phyloP scores from a whole-genome alignment of 73 alveolate species.

The Breviolum minutum region DNA sequence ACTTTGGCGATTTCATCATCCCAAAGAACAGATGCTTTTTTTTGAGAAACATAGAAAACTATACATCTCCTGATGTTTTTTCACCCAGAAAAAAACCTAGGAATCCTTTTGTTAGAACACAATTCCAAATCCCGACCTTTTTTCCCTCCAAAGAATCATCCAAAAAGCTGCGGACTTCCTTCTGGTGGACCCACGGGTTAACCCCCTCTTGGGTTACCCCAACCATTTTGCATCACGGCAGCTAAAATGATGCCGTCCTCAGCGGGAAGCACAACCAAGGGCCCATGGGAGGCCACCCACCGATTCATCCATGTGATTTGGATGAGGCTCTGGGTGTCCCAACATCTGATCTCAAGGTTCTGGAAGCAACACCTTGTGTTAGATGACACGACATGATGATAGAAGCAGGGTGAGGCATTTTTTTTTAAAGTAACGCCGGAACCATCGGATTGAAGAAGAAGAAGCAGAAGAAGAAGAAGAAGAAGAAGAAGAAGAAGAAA shows the following conservation, averaged over 20 bases:
- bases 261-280: too few relatives aligned
- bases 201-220: not conserved
- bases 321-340: not conserved
- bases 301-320: too few relatives aligned
- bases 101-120: not conserved
- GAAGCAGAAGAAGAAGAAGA: too few relatives aligned
- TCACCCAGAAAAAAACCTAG: too few relatives aligned
- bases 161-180: not conserved
- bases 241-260: conserved; percentile 72
- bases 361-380: not conserved
- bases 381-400: too few relatives aligned
- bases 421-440: not conserved
- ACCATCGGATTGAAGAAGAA: too few relatives aligned
- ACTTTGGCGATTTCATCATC: too few relatives aligned
- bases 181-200: not conserved
- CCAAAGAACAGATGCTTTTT: too few relatives aligned
- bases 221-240: conserved; percentile 76
- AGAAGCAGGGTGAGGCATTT: not conserved
- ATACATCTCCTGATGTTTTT: too few relatives aligned
- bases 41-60: too few relatives aligned
- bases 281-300: too few relatives aligned
- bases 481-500: too few relatives aligned
- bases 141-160: not conserved
- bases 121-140: not conserved
- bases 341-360: conserved; percentile 33